phyloP scores from a whole-genome alignment of 2,329 filamentous ascomycete genomes.

The Trichoderma simmonsii region DNA sequence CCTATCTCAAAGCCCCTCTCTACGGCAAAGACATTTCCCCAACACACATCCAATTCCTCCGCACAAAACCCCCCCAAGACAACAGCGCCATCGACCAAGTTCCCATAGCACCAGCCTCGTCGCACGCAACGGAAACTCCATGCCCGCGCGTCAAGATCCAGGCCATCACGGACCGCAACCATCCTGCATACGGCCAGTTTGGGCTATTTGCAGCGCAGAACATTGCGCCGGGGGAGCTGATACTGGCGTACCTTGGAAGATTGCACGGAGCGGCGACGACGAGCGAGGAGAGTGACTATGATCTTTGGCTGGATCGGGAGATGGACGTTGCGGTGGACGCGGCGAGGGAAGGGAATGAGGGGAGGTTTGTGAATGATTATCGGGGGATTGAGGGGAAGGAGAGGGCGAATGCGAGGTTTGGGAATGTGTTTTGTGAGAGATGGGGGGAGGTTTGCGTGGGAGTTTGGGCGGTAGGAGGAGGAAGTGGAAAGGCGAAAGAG shows the following conservation, averaged over 20 bases:
- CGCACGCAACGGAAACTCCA: constrained; percentile 40
- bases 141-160: constrained; percentile 52
- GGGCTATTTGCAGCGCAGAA: constrained; percentile 58
- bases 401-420: constrained; percentile 57
- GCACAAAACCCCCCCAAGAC: constrained; percentile 26
- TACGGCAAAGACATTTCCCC: constrained; percentile 46
- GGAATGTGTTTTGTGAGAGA: constrained; percentile 59
- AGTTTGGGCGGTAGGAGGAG: constrained; percentile 50
- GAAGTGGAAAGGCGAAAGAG: constrained; percentile 26
- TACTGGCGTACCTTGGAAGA: constrained; percentile 61
- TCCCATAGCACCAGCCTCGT: constrained; percentile 25
- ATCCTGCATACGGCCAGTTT: constrained; percentile 57
- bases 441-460: constrained; percentile 54
- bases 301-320: constrained; percentile 60
- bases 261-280: constrained; percentile 43
- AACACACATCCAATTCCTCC: constrained; percentile 40
- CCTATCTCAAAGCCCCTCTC: constrained; percentile 51
- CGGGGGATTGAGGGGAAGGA: constrained; percentile 47
- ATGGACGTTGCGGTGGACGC: constrained; percentile 60
- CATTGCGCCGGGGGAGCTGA: constrained; percentile 52
- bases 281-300: constrained; percentile 50
- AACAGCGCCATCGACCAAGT: not conserved
- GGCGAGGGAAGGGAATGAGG: constrained; percentile 57
- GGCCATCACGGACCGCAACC: constrained; percentile 46
- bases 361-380: constrained; percentile 65